Percentiles rank a stretch among this genome's conserved stretches.
These are phyloP conservation scores for Sanguinoderma infundibulare DNA, from an alignment of 1,284 basidiomycete species.

Conservation along the genomic window DNA sequence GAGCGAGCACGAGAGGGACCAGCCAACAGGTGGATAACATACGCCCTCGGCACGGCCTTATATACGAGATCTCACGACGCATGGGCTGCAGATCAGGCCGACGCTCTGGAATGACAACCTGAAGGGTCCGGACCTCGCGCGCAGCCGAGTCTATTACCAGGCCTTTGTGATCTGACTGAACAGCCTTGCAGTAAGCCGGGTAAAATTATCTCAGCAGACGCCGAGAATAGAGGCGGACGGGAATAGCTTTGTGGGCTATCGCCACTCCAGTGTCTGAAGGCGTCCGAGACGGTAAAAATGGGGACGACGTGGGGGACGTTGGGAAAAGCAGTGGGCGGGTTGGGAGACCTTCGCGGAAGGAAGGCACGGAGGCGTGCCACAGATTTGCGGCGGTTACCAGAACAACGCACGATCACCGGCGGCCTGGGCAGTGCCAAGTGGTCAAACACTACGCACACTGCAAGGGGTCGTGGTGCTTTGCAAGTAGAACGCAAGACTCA, in stretches of 20 bases:
- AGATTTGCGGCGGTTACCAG: not conserved
- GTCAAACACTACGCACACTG: no score
- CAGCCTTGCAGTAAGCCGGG: not conserved
- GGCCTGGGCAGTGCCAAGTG: no score
- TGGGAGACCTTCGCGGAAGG: not conserved
- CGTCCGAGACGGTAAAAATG: not conserved
- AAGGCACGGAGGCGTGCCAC: not conserved
- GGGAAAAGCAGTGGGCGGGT: not conserved
- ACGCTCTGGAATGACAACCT: not conserved
- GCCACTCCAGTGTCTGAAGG: not conserved
- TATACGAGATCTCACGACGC: slow-evolving; percentile 14
- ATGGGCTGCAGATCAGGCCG: slow-evolving; percentile 11
- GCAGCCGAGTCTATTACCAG: not conserved
- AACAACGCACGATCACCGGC: not conserved
- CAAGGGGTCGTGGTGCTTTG: not conserved
- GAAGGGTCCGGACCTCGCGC: not conserved
- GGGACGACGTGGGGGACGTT: not conserved
- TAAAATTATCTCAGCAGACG: not conserved
- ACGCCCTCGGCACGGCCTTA: not conserved
- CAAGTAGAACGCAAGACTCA: not conserved
- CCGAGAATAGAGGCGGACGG: not conserved
- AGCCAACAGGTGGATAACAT: slow-evolving; percentile 11
- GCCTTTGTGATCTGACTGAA: not conserved
- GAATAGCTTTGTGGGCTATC: not conserved
- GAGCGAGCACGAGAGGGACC: slow-evolving; percentile 13